A percentile compares a stretch with the other conserved stretches of the same genome.
Evolutionary conservation across 2,329 filamentous ascomycete genomes (phyloP).

Genomic region (Scedosporium boydii): DNA sequence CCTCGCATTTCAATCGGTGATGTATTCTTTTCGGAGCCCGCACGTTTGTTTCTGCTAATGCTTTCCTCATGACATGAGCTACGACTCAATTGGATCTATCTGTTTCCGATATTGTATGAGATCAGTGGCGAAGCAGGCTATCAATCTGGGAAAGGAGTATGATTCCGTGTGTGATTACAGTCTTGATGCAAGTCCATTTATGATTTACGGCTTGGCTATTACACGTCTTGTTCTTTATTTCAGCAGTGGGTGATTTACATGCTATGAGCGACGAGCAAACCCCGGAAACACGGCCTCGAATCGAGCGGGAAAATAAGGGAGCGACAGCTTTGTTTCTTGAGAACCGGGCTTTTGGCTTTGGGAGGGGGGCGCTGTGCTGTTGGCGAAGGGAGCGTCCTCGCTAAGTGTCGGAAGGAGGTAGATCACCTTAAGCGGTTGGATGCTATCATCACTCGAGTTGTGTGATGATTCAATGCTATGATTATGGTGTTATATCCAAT

Average conservation of each 20-base stretch:
- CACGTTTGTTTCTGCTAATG: too few relatives aligned
- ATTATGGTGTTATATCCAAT: neutral
- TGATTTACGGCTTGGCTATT: neutral
- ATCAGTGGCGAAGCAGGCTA: neutral
- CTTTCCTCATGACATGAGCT: too few relatives aligned
- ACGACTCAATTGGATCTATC: neutral
- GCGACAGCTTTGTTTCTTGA: neutral
- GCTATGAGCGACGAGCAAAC: neutral
- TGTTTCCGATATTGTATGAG: neutral
- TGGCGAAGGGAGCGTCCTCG: neutral
- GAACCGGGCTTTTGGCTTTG: neutral
- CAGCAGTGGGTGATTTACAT: neutral
- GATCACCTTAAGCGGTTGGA: neutral
- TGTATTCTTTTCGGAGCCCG: too few relatives aligned
- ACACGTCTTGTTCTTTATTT: neutral
- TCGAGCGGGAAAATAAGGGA: neutral
- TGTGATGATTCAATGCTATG: neutral
- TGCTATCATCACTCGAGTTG: neutral
- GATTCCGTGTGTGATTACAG: neutral
- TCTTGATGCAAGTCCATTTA: neutral
- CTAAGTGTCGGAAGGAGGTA: constrained; percentile 1
- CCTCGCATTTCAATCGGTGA: too few relatives aligned
- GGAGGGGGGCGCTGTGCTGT: neutral
- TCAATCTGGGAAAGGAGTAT: constrained; percentile 3
- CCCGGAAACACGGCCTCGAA: neutral